Evolutionary conservation across 805 yeast species (phyloP).

Genomic region (Tetrapisispora taiwanensis): DNA sequence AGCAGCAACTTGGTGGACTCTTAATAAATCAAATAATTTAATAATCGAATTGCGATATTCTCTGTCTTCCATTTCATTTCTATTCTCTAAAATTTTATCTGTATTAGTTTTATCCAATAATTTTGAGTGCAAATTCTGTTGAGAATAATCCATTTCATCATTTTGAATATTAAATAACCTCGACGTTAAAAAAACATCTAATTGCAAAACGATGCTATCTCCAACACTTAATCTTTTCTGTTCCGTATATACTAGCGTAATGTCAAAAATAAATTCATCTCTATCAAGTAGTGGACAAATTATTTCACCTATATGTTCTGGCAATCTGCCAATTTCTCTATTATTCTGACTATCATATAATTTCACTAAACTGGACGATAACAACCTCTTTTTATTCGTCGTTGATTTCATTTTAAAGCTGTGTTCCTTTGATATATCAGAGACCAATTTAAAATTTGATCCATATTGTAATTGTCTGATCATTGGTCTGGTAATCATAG

Average conservation of each 20-base stretch:
- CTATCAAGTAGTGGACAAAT: constrained; percentile 52
- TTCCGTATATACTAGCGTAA: constrained; percentile 50
- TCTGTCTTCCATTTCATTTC: constrained; percentile 41
- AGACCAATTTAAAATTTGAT: constrained; percentile 33
- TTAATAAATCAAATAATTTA: constrained; percentile 43
- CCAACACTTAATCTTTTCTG: constrained; percentile 53
- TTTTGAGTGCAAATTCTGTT: constrained; percentile 12
- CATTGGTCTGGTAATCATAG: constrained; percentile 66
- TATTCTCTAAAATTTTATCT: constrained; percentile 35
- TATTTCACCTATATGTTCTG: constrained; percentile 57
- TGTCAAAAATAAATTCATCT: constrained; percentile 44
- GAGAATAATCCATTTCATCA: constrained; percentile 6
- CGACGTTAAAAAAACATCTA: constrained; percentile 52
- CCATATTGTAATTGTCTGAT: constrained; percentile 35
- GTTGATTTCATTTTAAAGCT: constrained; percentile 14
- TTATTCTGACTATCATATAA: constrained; percentile 21
- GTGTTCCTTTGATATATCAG: constrained; percentile 23
- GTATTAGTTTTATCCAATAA: constrained; percentile 8
- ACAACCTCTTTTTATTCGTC: constrained; percentile 15
- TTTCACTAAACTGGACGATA: constrained; percentile 29
- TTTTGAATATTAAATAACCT: constrained; percentile 16
- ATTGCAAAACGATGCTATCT: constrained; percentile 59
- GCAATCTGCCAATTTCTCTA: constrained; percentile 67
- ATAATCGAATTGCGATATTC: constrained; percentile 47
- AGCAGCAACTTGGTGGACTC: constrained; percentile 13